Conservation (phyloP, 2,329 filamentous ascomycete species). For the Clonostachys chloroleuca region DNA sequence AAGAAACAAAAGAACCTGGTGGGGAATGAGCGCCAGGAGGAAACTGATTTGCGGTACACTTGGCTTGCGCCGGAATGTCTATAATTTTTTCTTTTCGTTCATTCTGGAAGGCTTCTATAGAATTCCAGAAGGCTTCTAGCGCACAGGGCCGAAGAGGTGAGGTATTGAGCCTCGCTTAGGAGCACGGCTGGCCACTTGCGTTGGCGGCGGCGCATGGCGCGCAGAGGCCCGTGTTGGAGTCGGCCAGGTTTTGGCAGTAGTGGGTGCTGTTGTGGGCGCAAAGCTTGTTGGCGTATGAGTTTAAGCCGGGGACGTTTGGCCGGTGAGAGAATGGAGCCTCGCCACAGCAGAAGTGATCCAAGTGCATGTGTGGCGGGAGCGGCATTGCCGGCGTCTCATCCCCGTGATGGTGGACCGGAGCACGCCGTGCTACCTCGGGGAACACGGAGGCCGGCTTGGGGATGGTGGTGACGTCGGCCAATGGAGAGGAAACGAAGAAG, state of each 20-base stretch:
- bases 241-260: slow-evolving; percentile 15
- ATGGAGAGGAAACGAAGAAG: too few species aligned
- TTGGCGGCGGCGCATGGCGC: slow-evolving; percentile 12
- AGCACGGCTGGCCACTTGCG: slow-evolving; percentile 15
- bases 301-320: neutral
- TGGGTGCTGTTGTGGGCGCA: slow-evolving; percentile 17
- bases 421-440: too few species aligned
- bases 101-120: neutral
- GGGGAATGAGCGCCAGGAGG: too few species aligned
- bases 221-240: slow-evolving; percentile 17
- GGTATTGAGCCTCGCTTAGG: neutral
- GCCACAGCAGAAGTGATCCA: neutral
- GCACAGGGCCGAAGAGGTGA: too few species aligned
- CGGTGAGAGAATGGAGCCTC: neutral
- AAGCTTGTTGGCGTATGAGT: slow-evolving; percentile 13
- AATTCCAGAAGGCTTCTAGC: neutral
- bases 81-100: neutral
- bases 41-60: neutral
- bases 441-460: too few species aligned
- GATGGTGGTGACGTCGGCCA: too few species aligned
- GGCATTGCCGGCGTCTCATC: neutral
- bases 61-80: neutral
- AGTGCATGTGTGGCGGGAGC: neutral
- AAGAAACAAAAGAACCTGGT: too few species aligned
- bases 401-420: too few species aligned